These are phyloP conservation scores for Isabelozyma pseudorhagii DNA, from an alignment of 805 yeast species.

Conservation along the genomic window DNA sequence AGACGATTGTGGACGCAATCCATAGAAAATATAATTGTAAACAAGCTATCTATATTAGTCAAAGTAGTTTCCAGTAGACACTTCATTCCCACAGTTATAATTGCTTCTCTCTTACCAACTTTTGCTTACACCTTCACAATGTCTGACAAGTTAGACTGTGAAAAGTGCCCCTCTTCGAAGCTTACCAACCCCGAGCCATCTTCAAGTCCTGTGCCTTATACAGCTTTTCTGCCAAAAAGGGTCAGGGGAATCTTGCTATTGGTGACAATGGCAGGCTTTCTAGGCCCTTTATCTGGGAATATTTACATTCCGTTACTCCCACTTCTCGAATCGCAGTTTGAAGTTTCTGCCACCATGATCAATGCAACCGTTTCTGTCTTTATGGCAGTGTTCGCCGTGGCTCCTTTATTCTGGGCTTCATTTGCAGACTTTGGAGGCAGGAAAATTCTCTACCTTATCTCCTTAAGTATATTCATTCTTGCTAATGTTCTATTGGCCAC, in stretches of 20 bases:
- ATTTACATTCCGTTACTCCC: slow-evolving; percentile 56
- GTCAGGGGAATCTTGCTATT: slow-evolving; percentile 30
- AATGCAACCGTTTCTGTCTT: slow-evolving; percentile 58
- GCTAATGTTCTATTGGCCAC: slow-evolving; percentile 28
- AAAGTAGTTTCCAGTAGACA: too few species aligned
- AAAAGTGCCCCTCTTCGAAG: background rate
- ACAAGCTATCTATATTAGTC: too few species aligned
- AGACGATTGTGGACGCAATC: too few species aligned
- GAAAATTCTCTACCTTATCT: slow-evolving; percentile 23
- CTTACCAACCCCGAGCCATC: slow-evolving; percentile 4
- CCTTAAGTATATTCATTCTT: slow-evolving; percentile 21
- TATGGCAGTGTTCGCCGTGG: slow-evolving; percentile 54
- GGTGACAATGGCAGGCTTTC: slow-evolving; percentile 47
- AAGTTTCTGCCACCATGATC: slow-evolving; percentile 39
- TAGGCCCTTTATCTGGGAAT: slow-evolving; percentile 58
- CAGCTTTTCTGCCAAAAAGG: slow-evolving; percentile 31
- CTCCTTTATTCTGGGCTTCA: slow-evolving; percentile 56
- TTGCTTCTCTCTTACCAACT: too few species aligned
- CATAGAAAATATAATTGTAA: too few species aligned
- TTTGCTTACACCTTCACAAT: too few species aligned
- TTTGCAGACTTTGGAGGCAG: slow-evolving; percentile 54
- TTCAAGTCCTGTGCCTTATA: slow-evolving; percentile 14
- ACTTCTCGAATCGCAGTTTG: slow-evolving; percentile 36
- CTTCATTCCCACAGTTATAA: too few species aligned
- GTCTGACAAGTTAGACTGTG: too few species aligned